Evolutionary conservation across 176 grass and related monocot species (phyloP).

Genomic region (Aegilops sharonensis): DNA sequence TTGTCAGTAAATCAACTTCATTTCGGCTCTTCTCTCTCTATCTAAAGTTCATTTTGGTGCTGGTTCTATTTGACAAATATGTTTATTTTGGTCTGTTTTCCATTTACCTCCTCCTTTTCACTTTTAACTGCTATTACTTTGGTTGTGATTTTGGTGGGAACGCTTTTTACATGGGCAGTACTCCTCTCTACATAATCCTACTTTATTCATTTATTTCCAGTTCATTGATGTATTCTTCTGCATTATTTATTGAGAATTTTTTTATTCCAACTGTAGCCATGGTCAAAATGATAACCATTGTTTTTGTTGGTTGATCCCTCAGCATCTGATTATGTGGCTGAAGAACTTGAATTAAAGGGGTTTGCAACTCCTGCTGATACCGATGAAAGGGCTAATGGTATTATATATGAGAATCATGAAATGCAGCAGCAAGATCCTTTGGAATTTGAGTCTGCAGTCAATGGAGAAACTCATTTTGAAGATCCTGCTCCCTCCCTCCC

Average conservation of each 20-base stretch:
- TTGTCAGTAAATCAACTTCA: background rate
- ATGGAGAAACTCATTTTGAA: constrained; percentile 37
- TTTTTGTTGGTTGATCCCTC: constrained; percentile 31
- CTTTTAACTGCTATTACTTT: background rate
- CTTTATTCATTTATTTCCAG: background rate
- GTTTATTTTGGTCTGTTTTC: constrained; percentile 6
- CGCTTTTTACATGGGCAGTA: background rate
- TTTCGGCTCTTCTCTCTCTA: background rate
- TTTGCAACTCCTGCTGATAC: constrained; percentile 27
- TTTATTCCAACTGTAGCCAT: background rate
- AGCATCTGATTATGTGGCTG: constrained; percentile 49
- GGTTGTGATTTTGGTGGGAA: background rate
- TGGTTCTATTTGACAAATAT: background rate
- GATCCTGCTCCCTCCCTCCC: constrained; percentile 23
- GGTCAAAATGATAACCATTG: background rate
- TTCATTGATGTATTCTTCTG: constrained; percentile 2
- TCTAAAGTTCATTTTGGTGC: background rate
- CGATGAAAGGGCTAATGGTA: constrained; percentile 28
- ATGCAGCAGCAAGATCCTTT: constrained; percentile 46
- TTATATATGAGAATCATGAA: constrained; percentile 44
- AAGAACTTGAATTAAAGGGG: constrained; percentile 36
- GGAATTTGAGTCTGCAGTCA: constrained; percentile 21
- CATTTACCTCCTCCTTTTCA: background rate
- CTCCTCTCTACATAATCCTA: background rate
- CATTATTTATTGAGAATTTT: background rate